Percentiles rank a stretch among this genome's conserved stretches.
phyloP scores from a whole-genome alignment of 2,329 filamentous ascomycete species.

The Beauveria scarabaeidicola region DNA sequence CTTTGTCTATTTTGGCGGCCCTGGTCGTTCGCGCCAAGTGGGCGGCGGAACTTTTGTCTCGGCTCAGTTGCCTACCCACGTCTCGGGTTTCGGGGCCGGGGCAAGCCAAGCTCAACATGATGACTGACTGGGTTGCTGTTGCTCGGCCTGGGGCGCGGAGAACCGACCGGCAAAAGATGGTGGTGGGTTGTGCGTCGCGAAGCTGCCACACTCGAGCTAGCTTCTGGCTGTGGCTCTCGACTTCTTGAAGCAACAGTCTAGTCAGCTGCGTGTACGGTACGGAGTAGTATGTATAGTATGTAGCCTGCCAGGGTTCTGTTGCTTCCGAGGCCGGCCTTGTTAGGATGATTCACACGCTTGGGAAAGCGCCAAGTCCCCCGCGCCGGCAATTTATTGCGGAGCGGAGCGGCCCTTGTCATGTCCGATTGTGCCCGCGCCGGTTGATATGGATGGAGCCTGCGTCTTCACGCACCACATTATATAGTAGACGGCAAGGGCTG shows the following conservation, averaged over 20 bases:
- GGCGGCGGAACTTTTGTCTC: slow-evolving; percentile 1
- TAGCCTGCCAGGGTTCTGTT: neutral
- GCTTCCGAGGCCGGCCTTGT: neutral
- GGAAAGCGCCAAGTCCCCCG: too few species aligned
- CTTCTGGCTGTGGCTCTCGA: too few species aligned
- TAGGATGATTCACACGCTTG: neutral
- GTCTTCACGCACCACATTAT: neutral
- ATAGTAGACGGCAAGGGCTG: neutral
- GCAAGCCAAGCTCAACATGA: neutral
- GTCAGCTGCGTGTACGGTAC: too few species aligned
- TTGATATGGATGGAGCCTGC: neutral
- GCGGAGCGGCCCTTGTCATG: neutral
- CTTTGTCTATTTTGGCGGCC: neutral
- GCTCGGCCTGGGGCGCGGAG: too few species aligned
- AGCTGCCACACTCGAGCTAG: too few species aligned
- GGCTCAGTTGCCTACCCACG: neutral
- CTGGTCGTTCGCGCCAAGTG: neutral
- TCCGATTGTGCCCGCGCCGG: neutral
- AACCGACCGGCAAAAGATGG: too few species aligned
- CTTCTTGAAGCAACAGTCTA: too few species aligned
- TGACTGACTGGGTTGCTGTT: too few species aligned
- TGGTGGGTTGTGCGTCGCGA: too few species aligned
- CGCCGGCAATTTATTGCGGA: neutral
- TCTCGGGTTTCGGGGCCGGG: neutral
- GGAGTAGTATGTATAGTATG: too few species aligned